Evolutionary conservation across 2,329 filamentous ascomycete genomes (phyloP).

Genomic region (Diaporthe sp.): DNA sequence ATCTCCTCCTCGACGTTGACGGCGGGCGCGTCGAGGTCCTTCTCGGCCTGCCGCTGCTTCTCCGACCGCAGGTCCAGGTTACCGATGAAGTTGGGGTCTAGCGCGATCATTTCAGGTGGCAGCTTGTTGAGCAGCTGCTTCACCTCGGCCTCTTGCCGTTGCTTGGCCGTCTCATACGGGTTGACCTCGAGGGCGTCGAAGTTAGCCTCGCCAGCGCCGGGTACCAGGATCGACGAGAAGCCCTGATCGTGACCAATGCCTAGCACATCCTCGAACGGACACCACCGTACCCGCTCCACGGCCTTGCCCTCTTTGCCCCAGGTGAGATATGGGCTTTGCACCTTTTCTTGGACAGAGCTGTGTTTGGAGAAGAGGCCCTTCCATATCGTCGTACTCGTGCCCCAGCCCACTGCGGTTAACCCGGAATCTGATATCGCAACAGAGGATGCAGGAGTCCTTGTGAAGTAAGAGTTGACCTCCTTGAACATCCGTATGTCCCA

Average conservation of each 20-base stretch:
- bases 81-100: slow-evolving; percentile 93
- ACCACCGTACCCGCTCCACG: slow-evolving; percentile 89
- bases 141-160: slow-evolving; percentile 93
- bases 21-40: slow-evolving; percentile 81
- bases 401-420: slow-evolving; percentile 90
- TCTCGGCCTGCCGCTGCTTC: slow-evolving; percentile 81
- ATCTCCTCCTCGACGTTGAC: slow-evolving; percentile 71
- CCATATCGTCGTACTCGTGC: slow-evolving; percentile 91
- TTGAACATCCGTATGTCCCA: slow-evolving; percentile 97
- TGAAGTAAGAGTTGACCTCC: slow-evolving; percentile 91
- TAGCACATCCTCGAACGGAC: slow-evolving; percentile 93
- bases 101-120: slow-evolving; percentile 94
- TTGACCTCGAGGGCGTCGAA: slow-evolving; percentile 95
- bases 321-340: slow-evolving; percentile 90
- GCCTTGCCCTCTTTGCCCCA: slow-evolving; percentile 90
- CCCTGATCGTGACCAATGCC: slow-evolving; percentile 87
- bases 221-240: slow-evolving; percentile 91
- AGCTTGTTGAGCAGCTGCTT: slow-evolving; percentile 93
- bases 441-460: slow-evolving; percentile 84
- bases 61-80: slow-evolving; percentile 86
- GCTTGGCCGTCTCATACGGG: slow-evolving; percentile 93
- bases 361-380: slow-evolving; percentile 87
- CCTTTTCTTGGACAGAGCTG: slow-evolving; percentile 78
- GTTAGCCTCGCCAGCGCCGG: slow-evolving; percentile 96
- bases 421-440: slow-evolving; percentile 91